A percentile compares a stretch with the other conserved stretches of the same genome.
These are phyloP conservation scores for Royoungia palumana DNA, from an alignment of 768 basidiomycete species.

Conservation along the genomic window DNA sequence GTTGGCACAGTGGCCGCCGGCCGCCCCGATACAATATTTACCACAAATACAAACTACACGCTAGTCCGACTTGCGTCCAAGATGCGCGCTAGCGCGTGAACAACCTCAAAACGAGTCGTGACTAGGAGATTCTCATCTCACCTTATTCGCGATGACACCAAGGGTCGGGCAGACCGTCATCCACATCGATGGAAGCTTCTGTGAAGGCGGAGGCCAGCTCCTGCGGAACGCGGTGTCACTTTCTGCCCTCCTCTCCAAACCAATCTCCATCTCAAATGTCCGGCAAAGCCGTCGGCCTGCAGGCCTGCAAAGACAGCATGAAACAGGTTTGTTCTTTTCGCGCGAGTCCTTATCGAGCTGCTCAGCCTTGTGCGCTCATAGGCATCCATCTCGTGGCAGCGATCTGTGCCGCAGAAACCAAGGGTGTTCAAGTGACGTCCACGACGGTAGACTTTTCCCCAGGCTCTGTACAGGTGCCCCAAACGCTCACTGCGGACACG, in stretches of 20 bases:
- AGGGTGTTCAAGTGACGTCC: slow-evolving; percentile 55
- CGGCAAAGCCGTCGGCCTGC: slow-evolving; percentile 55
- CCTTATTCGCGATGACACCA: slow-evolving; percentile 7
- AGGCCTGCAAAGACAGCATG: slow-evolving; percentile 72
- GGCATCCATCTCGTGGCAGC: slow-evolving; percentile 64
- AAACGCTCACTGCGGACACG: slow-evolving; percentile 43
- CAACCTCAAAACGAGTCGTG: too few species aligned
- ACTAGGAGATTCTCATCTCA: too few species aligned
- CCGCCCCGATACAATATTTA: too few species aligned
- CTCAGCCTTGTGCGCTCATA: slow-evolving; percentile 18
- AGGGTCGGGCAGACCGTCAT: slow-evolving; percentile 10
- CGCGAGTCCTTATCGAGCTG: background rate
- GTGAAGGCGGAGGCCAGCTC: slow-evolving; percentile 68
- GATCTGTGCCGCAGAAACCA: slow-evolving; percentile 54
- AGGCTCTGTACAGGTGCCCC: slow-evolving; percentile 38
- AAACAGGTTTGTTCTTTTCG: slow-evolving; percentile 46
- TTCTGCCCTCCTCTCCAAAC: slow-evolving; percentile 60
- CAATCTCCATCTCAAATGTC: slow-evolving; percentile 59
- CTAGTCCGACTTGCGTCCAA: too few species aligned
- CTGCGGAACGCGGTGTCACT: slow-evolving; percentile 66
- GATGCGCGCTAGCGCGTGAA: too few species aligned
- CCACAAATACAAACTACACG: too few species aligned
- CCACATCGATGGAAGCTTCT: slow-evolving; percentile 43
- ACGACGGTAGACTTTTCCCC: slow-evolving; percentile 54
- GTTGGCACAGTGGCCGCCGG: too few species aligned